Base-by-base conservation (phyloP, 2,329 filamentous ascomycete genomes). In the Colletotrichum coccodes region DNA sequence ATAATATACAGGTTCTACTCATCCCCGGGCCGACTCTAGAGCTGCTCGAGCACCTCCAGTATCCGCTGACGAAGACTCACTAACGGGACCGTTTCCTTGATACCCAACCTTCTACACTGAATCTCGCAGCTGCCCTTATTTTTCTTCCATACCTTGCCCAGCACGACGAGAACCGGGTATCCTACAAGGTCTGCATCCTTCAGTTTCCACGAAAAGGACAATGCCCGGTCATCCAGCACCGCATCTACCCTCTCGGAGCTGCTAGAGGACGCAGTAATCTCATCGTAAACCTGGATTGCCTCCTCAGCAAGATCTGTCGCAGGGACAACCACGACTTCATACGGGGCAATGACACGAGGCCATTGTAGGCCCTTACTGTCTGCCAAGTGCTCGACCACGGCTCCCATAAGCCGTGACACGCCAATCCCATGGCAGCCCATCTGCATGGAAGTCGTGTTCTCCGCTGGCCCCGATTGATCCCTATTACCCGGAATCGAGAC, bases 351-450 rank as follows among this genome's bases (percentile, higher is more conserved):
- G 11, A 84, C 90, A 6, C 91, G 85, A 0, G 96, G 96, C 96
- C 96, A 99, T 74, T 94, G 94, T 8, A 98, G 85, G 0, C 94
- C 96, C 75, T 83, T 87, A 3, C 85, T 76, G 72, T 97, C 94
- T 0, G 90, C 86, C 11, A 94, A 84, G 44, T 91, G 87, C 71
- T 95, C 91, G 1, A 95, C 95, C 1, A 96, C 89, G 1, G 96
- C 94, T 9, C 92, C 94, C 70, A 99, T 91, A 74, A 99, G 90
- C 50, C 96, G 91, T 6, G 94, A 97, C 21, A 99, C 90, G 2
- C 96, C 96, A 70, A 99, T 97, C 1, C 96, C 96, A 76, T 98
- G 94, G 78, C 96, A 99, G 63, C 96, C 96, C 96, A 99, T 99
- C 72, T 97, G 90, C 75, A 97, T 86, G 0, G 90, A 85, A 0